Percentiles rank a stretch among this genome's conserved stretches.
These are phyloP conservation scores for Rhododendron simsii DNA, from an alignment of 148 eudicot species.

Conservation along the genomic window DNA sequence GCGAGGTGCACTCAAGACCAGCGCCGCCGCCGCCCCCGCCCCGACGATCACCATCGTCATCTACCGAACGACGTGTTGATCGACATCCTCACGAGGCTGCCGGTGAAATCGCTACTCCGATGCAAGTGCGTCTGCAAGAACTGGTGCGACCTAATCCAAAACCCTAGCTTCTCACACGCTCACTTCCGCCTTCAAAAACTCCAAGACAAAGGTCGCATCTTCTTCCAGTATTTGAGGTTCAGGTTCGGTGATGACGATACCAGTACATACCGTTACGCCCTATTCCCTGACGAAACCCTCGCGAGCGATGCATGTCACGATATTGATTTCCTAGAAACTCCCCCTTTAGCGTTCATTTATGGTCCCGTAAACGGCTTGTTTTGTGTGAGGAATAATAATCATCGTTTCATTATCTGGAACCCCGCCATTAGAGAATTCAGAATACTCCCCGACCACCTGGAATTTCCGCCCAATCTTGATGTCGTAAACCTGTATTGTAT, in stretches of 20 bases:
- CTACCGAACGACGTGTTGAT: not conserved
- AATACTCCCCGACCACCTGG: not conserved
- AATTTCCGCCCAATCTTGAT: no score
- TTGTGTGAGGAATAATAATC: not conserved
- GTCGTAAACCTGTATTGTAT: no score
- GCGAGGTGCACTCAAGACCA: not conserved
- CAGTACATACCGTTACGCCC: not conserved
- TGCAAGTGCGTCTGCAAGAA: not conserved
- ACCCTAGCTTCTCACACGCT: not conserved
- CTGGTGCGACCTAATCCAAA: not conserved
- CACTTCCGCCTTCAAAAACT: not conserved
- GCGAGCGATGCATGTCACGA: not conserved
- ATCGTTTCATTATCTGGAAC: not conserved
- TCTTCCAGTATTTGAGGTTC: not conserved
- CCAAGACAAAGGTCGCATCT: not conserved
- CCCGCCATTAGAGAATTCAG: conserved; percentile 8
- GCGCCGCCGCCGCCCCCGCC: no score
- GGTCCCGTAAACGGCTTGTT: not conserved
- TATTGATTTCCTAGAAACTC: not conserved
- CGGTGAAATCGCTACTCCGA: not conserved
- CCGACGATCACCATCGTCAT: not conserved
- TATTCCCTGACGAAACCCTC: not conserved
- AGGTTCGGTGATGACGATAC: not conserved
- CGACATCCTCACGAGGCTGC: not conserved
- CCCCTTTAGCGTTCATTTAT: no score